Evolutionary conservation across 495 filamentous ascomycete species (phyloP), one percentile per base, ranked within the genome.

Genomic region (Hyaloscypha hepaticicola): DNA sequence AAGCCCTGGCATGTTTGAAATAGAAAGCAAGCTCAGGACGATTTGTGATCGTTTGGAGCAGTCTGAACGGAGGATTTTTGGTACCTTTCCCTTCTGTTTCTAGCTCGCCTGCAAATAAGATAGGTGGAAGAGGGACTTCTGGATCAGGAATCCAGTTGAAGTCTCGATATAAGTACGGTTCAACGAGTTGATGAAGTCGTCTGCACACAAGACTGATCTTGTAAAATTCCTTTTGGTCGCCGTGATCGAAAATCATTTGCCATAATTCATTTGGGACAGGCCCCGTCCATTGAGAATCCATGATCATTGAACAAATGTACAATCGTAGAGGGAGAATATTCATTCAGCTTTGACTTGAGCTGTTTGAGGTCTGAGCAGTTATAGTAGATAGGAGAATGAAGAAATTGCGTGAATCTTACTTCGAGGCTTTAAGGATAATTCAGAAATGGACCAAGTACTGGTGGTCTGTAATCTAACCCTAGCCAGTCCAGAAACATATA

Each of bases 371-470:
- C n/a, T n/a, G n/a, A n/a, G n/a, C n/a, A n/a, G n/a, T n/a, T n/a
- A n/a, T n/a, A n/a, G n/a, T n/a, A n/a, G n/a, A n/a, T n/a, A n/a
- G n/a, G n/a, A n/a, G n/a, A n/a, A n/a, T n/a, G n/a, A n/a, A n/a
- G 31, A 34, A 34, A 12, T 34, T 5, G 31, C 31, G 31, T 34
- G 5, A 12, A 34, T 34, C 12, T 5, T 34, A 12, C 5, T 34
- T 34, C 31, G 31, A 34, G 1, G 60, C 50, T 14, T 49, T 58
- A 5, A 78, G 66, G 67, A 57, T 45, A 77, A 76, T 0, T 58
- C 73, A 0, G 74, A 75, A 34, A 79, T 70, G 51, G 74, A 77
- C 1, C 77, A 73, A 31, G 63, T 66, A 16, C 49, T 58, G 14
- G 27, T 60, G 14, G 29, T 58, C 38, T 64, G 12, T 63, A 61